A percentile compares a stretch with the other conserved stretches of the same genome.
Evolutionary conservation across 495 filamentous ascomycete genomes (phyloP).

Genomic region (Chaetomidium leptoderma): DNA sequence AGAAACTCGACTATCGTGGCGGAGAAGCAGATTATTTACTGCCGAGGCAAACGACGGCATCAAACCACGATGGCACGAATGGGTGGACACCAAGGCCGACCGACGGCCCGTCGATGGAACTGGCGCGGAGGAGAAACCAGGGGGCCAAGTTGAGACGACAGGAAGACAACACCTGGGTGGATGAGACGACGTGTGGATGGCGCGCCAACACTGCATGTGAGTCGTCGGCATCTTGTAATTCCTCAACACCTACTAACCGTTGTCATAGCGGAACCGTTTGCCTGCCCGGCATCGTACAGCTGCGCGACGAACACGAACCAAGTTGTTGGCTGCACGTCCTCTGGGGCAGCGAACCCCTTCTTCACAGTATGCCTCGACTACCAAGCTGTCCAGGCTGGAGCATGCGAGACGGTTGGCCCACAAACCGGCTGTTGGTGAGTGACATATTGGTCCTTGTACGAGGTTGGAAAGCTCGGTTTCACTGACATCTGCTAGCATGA

Average conservation of each 20-base stretch:
- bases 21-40: not conserved
- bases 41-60: slow-evolving; percentile 11
- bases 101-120: slow-evolving; percentile 5
- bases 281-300: slow-evolving; percentile 16
- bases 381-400: slow-evolving; percentile 23
- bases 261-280: slow-evolving; percentile 25
- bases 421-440: slow-evolving; percentile 41
- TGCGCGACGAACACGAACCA: slow-evolving; percentile 33
- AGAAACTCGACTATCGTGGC: not conserved
- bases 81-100: slow-evolving; percentile 20
- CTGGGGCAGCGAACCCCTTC: slow-evolving; percentile 24
- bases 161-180: slow-evolving; percentile 27
- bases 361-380: slow-evolving; percentile 37
- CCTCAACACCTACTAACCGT: slow-evolving; percentile 1
- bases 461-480: not conserved
- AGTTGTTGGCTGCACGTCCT: slow-evolving; percentile 32
- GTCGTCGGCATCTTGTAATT: slow-evolving; percentile 9
- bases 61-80: slow-evolving; percentile 8
- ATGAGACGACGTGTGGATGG: slow-evolving; percentile 38
- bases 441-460: not conserved
- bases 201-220: slow-evolving; percentile 31
- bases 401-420: slow-evolving; percentile 20
- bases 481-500: slow-evolving; percentile 4
- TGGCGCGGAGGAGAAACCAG: slow-evolving; percentile 13
- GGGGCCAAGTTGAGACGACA: slow-evolving; percentile 9